Base-by-base conservation (phyloP, 2,329 filamentous ascomycete genomes). In the Chaetomium strumarium region DNA sequence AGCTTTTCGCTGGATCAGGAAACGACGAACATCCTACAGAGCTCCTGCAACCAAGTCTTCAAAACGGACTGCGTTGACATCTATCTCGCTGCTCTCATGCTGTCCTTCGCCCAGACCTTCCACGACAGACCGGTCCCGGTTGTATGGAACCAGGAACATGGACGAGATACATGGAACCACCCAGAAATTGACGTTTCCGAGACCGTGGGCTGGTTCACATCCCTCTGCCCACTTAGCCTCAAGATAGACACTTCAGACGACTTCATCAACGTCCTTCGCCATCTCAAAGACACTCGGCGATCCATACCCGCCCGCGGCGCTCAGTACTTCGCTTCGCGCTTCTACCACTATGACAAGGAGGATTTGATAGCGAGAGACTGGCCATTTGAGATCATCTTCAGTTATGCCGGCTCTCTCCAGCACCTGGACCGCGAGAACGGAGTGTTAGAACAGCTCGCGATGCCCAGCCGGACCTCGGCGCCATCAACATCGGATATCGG, bases 161-260 rank as follows among this genome's bases (percentile, higher is more conserved):
- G 77, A 14, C 68, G 77, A 14, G 66, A 72, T n/a, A 62, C 68
- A 2, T 70, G 71, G 55, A 72, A 72, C 24, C 62, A 72, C 24
- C 62, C 65, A 0, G 72, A 74, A 14, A 67, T 77, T 12, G 76
- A 83, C 63, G 71, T 81, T 1, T 73, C 75, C 5, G 70, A 79
- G 47, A 83, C 79, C 0, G 78, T 83, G 0, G 80, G 80, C 2
- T 83, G 79, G 79, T 81, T 83, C 56, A 81, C 79, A 2, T 74
- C 78, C 0, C 66, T 83, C 12, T 78, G 74, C 45, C 80, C 80
- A 0, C 67, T 82, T 6, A 68, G 70, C 1, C 66, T 76, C 2
- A 69, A 70, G 9, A 60, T 73, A 1, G 70, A 75, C 2, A 65
- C 68, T 2, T 64, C 69, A 2, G 73, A 77, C 31, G 76, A 81